Conservation (phyloP, 1,139 yeast species). For the Candida labiduridarum region DNA sequence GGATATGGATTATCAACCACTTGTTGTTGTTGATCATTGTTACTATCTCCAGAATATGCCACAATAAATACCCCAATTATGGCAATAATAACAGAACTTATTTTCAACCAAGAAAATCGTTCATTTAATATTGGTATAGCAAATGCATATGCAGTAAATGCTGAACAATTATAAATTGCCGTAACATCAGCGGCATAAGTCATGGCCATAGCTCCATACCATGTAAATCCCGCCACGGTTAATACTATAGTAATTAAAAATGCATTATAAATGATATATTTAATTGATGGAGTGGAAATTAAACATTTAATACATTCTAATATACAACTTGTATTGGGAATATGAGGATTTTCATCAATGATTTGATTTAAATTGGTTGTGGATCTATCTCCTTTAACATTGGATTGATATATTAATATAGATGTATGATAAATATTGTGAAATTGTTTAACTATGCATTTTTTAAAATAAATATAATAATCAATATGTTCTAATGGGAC, state of each 20-base stretch:
- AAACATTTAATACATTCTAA: conserved; percentile 39
- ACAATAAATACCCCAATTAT: conserved; percentile 76
- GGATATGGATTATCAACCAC: conserved; percentile 51
- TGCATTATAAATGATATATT: conserved; percentile 48
- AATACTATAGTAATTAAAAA: conserved; percentile 56
- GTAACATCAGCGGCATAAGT: conserved; percentile 87
- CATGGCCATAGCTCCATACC: conserved; percentile 83
- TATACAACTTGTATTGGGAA: conserved; percentile 42
- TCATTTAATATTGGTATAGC: conserved; percentile 77
- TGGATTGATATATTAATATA: conserved; percentile 47
- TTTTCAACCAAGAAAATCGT: conserved; percentile 63
- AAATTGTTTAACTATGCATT: conserved; percentile 48
- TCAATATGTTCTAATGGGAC: conserved; percentile 21
- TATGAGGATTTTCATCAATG: conserved; percentile 44
- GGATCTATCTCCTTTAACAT: conserved; percentile 38
- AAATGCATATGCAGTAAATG: conserved; percentile 84
- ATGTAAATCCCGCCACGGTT: conserved; percentile 77
- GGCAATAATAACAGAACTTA: conserved; percentile 70
- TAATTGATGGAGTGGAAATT: conserved; percentile 46
- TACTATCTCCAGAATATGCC: conserved; percentile 66
- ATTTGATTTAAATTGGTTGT: conserved; percentile 36
- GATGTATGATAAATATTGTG: conserved; percentile 56
- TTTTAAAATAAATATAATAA: conserved; percentile 38
- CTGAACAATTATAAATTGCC: conserved; percentile 88
- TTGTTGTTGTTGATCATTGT: conserved; percentile 18